A percentile compares a stretch with the other conserved stretches of the same genome.
These are phyloP conservation scores for Xylaria sp. DNA, from an alignment of 2,329 filamentous ascomycete species.

Conservation along the genomic window DNA sequence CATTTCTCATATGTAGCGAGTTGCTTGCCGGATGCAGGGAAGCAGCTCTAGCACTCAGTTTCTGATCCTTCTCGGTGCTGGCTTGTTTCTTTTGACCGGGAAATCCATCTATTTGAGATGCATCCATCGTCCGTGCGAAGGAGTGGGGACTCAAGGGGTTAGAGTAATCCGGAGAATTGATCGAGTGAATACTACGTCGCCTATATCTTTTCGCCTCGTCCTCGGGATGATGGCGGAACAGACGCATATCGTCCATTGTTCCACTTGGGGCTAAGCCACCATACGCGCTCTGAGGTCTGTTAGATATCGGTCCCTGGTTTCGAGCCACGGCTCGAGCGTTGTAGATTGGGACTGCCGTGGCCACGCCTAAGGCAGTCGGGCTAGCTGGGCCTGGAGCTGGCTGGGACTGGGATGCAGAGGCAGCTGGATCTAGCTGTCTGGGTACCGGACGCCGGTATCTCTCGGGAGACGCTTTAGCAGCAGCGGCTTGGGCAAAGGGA, in stretches of 20 bases:
- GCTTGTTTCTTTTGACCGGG: slow-evolving; percentile 28
- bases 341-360: slow-evolving; percentile 51
- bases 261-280: slow-evolving; percentile 40
- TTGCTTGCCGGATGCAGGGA: slow-evolving; percentile 29
- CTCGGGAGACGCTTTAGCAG: slow-evolving; percentile 68
- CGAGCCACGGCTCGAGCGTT: slow-evolving; percentile 38
- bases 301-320: slow-evolving; percentile 34
- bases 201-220: slow-evolving; percentile 73
- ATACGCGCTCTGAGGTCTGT: slow-evolving; percentile 51
- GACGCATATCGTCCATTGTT: slow-evolving; percentile 63
- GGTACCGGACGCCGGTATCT: slow-evolving; percentile 68
- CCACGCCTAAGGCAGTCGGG: slow-evolving; percentile 50
- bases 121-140: slow-evolving; percentile 34
- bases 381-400: slow-evolving; percentile 36
- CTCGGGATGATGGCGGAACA: slow-evolving; percentile 50
- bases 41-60: slow-evolving; percentile 34
- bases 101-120: slow-evolving; percentile 31
- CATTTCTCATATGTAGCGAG: slow-evolving; percentile 41
- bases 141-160: slow-evolving; percentile 36
- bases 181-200: slow-evolving; percentile 73
- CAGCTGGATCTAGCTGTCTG: slow-evolving; percentile 48
- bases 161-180: slow-evolving; percentile 44
- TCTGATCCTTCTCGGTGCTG: slow-evolving; percentile 37
- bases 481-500: slow-evolving; percentile 51
- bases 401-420: slow-evolving; percentile 28